Evolutionary conservation across 306 rosid species (phyloP), one percentile per base, ranked within the genome.

Genomic region (Herpetospermum pedunculosum): DNA sequence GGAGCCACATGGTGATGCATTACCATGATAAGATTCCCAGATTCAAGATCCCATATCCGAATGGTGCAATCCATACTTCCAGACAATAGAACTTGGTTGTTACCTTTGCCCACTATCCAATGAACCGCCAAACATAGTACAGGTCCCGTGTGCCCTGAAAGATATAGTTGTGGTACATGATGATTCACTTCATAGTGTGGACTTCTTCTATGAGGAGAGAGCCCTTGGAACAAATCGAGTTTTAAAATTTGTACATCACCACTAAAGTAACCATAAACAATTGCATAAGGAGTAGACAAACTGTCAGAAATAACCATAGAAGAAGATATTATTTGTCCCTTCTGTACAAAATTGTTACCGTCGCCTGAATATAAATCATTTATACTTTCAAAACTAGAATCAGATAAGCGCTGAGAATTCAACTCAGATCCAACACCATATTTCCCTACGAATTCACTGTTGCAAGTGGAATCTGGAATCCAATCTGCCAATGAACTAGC

Each of bases 1-100:
- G 96, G 92, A 52, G 88, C 91, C 78, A 94, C 97, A 76, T 94
- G 98, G 76, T 94, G 98, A 83, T 91, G 98, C 97, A 94, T 84
- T 52, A 89, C 86, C 57, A 77, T 84, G 77, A 94, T 82, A 79
- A 84, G 83, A 77, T 82, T 76, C 68, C 95, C 85, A 26, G 82
- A 84, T 83, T 88, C 92, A 75, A 94, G 92, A 86, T 91, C 87
- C 98, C 97, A 94, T 79, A 89, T 76, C 34, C 95, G 92, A 85
- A 94, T 73, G 0, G 97, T 94, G 78, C 92, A 91, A 76, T 94
- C 98, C 85, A 72, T 82, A 80, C 98, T 91, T 82, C 98, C 98
- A 80, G 98, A 94, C 28, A 94, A 80, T 85, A 94, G 85, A 84
- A 89, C 90, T 65, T 77, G 83, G 53, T 81, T 82, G 43, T 84